Evolutionary conservation across 345 rosid genomes (phyloP).

Genomic region (Linum lewisii): DNA sequence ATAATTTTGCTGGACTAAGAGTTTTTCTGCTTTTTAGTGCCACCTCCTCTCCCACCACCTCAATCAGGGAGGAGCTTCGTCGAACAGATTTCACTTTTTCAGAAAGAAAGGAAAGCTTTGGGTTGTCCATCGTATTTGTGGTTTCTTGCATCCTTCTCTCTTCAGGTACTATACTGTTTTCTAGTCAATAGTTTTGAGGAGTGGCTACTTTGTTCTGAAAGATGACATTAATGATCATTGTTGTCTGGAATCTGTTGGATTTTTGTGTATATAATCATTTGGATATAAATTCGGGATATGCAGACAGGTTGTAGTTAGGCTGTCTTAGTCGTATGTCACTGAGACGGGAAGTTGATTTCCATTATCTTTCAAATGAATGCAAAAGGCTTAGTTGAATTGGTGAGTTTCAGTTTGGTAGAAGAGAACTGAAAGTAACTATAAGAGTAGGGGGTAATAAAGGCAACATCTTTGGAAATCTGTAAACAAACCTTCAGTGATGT

Average conservation of each 20-base stretch:
- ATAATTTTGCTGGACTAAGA: conserved; percentile 2
- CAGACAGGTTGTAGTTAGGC: no score
- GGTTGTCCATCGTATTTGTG: conserved; percentile 79
- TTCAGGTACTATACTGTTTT: conserved; percentile 43
- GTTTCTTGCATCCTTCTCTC: conserved; percentile 49
- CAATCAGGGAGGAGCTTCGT: conserved; percentile 65
- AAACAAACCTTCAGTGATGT: no score
- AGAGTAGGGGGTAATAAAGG: neutral
- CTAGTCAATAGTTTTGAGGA: conserved; percentile 3
- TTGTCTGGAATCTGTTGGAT: neutral
- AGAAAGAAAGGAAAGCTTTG: conserved; percentile 38
- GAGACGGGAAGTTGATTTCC: neutral
- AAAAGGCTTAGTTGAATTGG: neutral
- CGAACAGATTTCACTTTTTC: conserved; percentile 44
- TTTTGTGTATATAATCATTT: no score
- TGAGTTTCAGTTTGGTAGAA: neutral
- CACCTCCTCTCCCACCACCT: conserved; percentile 72
- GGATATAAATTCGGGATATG: no score
- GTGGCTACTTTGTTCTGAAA: neutral
- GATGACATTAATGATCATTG: neutral
- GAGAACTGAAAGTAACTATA: neutral
- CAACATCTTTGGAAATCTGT: no score
- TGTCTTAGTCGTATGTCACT: no score
- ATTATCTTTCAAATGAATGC: neutral
- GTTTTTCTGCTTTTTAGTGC: conserved; percentile 48